These are phyloP conservation scores for Iris pallida DNA, from an alignment of 116 monocot species.

Conservation along the genomic window DNA sequence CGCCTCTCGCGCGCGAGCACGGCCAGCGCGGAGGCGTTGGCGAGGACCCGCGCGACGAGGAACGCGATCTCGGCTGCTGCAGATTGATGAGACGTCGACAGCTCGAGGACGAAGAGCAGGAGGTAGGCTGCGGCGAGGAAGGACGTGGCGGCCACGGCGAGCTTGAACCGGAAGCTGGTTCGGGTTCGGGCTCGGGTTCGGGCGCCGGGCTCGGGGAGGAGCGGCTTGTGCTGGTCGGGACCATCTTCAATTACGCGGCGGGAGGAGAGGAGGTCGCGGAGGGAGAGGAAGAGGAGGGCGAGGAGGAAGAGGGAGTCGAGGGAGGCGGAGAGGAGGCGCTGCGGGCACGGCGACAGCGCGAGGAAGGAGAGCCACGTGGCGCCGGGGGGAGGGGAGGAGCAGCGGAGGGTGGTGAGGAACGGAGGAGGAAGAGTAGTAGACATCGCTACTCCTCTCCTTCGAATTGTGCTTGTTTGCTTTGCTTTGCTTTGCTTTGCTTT, in stretches of 20 bases:
- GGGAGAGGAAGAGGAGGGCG: constrained; percentile 19
- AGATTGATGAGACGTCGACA: neutral
- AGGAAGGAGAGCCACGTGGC: constrained; percentile 43
- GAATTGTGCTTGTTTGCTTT: no score
- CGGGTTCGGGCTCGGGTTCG: neutral
- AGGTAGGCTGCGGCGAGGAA: constrained; percentile 25
- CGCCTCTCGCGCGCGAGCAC: constrained; percentile 60
- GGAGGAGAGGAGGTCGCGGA: constrained; percentile 16
- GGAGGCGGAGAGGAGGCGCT: constrained; percentile 43
- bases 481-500: no score
- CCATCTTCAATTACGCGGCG: neutral
- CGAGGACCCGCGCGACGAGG: constrained; percentile 30
- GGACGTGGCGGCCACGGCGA: constrained; percentile 21
- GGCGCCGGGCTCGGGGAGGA: constrained; percentile 14
- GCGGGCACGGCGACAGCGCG: constrained; percentile 69
- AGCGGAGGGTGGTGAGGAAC: constrained; percentile 7
- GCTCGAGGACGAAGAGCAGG: constrained; percentile 1
- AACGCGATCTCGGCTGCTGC: constrained; percentile 20
- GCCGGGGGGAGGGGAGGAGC: constrained; percentile 11
- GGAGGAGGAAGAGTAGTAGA: neutral
- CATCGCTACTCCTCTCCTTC: no score
- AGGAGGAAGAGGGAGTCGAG: constrained; percentile 51
- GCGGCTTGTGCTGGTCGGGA: constrained; percentile 21
- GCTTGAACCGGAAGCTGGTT: constrained; percentile 11
- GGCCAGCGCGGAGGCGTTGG: constrained; percentile 35